Evolutionary conservation across 164 flowering plant species (phyloP).

Genomic region (Sedum album): DNA sequence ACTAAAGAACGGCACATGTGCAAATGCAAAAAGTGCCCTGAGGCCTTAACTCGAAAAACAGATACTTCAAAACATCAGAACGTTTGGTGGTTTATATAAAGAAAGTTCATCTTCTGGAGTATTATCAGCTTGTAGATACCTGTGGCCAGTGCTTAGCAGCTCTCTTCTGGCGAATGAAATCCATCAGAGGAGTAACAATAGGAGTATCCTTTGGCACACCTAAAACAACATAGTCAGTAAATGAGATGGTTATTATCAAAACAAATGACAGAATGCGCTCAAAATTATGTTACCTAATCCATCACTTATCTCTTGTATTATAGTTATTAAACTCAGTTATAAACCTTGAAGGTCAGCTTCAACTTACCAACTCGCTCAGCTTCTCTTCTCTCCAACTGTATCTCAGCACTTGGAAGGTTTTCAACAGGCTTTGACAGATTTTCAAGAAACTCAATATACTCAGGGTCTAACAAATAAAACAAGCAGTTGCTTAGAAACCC

Average conservation of each 20-base stretch:
- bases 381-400: constrained; percentile 84
- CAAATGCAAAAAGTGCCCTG: too few species aligned
- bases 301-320: too few species aligned
- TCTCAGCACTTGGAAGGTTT: constrained; percentile 94
- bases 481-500: constrained; percentile 10
- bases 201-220: constrained; percentile 65
- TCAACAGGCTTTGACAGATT: constrained; percentile 72
- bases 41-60: too few species aligned
- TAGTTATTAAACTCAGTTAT: not conserved
- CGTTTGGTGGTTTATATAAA: too few species aligned
- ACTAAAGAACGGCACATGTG: too few species aligned
- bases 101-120: not conserved
- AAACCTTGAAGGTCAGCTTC: not conserved
- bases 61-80: too few species aligned
- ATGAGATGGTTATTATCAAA: not conserved
- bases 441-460: constrained; percentile 86
- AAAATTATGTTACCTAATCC: not conserved
- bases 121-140: constrained; percentile 30
- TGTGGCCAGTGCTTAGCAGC: constrained; percentile 72
- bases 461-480: constrained; percentile 54
- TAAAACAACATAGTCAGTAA: constrained; percentile 16
- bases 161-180: constrained; percentile 82
- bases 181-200: constrained; percentile 80
- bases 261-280: not conserved
- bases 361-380: constrained; percentile 78